A percentile compares a stretch with the other conserved stretches of the same genome.
These are phyloP conservation scores for Phalaenopsis hybrid DNA, from an alignment of 116 monocot species.

Conservation along the genomic window DNA sequence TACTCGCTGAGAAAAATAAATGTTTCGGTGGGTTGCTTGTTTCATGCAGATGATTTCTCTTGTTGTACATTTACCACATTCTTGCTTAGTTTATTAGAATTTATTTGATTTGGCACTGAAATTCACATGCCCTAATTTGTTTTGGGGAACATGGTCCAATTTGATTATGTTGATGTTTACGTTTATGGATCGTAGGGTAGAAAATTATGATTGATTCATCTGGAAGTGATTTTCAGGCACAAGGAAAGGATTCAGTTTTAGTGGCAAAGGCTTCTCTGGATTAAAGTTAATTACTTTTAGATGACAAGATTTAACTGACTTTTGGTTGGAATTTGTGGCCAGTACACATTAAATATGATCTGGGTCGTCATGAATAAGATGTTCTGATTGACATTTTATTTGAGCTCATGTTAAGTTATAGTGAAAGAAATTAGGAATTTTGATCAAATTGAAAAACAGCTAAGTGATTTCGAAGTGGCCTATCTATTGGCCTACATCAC, in stretches of 20 bases:
- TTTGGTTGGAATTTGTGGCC: background rate
- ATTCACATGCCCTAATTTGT: background rate
- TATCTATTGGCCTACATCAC: background rate
- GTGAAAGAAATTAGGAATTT: background rate
- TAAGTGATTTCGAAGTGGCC: background rate
- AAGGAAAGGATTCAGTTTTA: no score
- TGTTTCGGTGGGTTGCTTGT: background rate
- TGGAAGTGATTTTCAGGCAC: no score
- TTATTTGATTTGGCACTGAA: background rate
- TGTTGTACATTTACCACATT: background rate
- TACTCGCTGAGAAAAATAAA: background rate
- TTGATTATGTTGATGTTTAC: background rate
- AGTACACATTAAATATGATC: background rate
- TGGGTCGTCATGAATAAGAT: background rate
- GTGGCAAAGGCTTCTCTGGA: no score
- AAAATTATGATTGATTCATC: background rate
- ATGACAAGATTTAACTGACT: background rate
- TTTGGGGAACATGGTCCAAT: background rate
- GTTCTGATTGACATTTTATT: background rate
- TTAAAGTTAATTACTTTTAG: background rate
- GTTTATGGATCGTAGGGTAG: background rate
- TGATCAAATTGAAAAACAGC: background rate
- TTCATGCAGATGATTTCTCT: background rate
- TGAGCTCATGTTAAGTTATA: background rate
- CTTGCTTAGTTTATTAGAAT: background rate